These are phyloP conservation scores for Hygrocybe coccinea DNA, from an alignment of 768 basidiomycete genomes.

Conservation along the genomic window DNA sequence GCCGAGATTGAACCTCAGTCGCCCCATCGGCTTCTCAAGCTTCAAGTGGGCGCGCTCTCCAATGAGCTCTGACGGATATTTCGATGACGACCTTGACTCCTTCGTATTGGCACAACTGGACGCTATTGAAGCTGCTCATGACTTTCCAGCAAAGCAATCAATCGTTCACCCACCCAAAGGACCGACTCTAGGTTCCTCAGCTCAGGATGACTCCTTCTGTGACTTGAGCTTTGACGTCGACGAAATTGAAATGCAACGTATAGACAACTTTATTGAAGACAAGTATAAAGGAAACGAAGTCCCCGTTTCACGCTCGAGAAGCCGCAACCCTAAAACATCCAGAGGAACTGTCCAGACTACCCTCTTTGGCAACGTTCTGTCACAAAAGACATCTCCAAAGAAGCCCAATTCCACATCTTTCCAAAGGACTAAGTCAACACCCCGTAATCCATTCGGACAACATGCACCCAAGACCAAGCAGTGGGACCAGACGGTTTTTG, in stretches of 20 bases:
- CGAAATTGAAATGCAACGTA: slow-evolving; percentile 46
- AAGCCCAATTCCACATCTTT: slow-evolving; percentile 30
- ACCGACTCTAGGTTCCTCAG: slow-evolving; percentile 14
- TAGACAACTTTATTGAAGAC: slow-evolving; percentile 52
- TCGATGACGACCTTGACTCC: slow-evolving; percentile 58
- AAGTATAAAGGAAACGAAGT: slow-evolving; percentile 38
- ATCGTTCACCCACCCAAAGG: slow-evolving; percentile 11
- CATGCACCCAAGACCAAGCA: slow-evolving; percentile 65
- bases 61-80: slow-evolving; percentile 79
- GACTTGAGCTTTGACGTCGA: slow-evolving; percentile 57
- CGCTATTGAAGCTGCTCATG: slow-evolving; percentile 62
- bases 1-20: no score
- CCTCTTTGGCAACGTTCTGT: slow-evolving; percentile 55
- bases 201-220: slow-evolving; percentile 42
- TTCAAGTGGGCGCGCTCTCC: no score
- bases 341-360: slow-evolving; percentile 55
- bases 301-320: slow-evolving; percentile 42
- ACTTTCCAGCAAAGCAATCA: slow-evolving; percentile 20
- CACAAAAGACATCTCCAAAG: slow-evolving; percentile 24
- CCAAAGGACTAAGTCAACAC: slow-evolving; percentile 41
- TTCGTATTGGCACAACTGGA: slow-evolving; percentile 59
- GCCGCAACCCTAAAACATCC: slow-evolving; percentile 27
- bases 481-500: slow-evolving; percentile 90
- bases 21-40: no score
- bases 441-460: slow-evolving; percentile 46